A percentile compares a stretch with the other conserved stretches of the same genome.
phyloP scores from a whole-genome alignment of 225 moss, liverwort and hornwort genomes.

The Marchantia polymorpha region DNA sequence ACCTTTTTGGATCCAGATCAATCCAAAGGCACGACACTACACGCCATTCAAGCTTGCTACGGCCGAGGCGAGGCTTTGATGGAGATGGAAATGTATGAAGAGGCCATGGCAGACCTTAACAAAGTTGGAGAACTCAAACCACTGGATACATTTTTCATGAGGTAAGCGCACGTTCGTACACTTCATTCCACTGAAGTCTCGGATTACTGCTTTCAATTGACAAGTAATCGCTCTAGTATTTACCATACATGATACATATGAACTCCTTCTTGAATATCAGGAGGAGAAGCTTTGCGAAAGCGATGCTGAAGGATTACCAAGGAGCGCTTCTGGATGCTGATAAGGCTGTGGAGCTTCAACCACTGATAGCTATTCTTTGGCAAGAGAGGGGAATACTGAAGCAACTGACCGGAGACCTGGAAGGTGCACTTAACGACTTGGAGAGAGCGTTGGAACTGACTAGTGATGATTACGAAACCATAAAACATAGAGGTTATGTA shows the following conservation, averaged over 20 bases:
- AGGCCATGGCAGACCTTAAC: constrained; percentile 12
- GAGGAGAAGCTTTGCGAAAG: constrained; percentile 31
- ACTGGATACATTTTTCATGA: constrained; percentile 22
- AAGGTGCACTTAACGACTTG: constrained; percentile 31
- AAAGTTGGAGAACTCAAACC: constrained; percentile 11
- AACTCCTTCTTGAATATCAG: background rate
- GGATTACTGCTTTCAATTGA: background rate
- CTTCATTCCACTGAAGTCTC: background rate
- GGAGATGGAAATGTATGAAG: constrained; percentile 22
- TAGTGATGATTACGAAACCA: constrained; percentile 30
- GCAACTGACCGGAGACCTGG: constrained; percentile 21
- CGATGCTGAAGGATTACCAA: constrained; percentile 33
- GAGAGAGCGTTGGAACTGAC: constrained; percentile 29
- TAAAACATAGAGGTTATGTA: constrained; percentile 32
- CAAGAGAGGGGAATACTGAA: constrained; percentile 37
- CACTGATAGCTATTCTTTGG: constrained; percentile 28
- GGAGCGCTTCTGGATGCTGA: constrained; percentile 33
- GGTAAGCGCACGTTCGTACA: background rate
- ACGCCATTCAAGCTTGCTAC: constrained; percentile 11
- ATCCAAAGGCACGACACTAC: background rate
- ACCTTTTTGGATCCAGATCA: constrained; percentile 14
- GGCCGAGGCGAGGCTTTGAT: constrained; percentile 21
- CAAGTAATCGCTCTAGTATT: background rate
- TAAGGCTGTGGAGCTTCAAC: constrained; percentile 32
- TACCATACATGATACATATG: no score